Evolutionary conservation across 225 moss, liverwort and hornwort species (phyloP).

Genomic region (Lunularia cruciata): DNA sequence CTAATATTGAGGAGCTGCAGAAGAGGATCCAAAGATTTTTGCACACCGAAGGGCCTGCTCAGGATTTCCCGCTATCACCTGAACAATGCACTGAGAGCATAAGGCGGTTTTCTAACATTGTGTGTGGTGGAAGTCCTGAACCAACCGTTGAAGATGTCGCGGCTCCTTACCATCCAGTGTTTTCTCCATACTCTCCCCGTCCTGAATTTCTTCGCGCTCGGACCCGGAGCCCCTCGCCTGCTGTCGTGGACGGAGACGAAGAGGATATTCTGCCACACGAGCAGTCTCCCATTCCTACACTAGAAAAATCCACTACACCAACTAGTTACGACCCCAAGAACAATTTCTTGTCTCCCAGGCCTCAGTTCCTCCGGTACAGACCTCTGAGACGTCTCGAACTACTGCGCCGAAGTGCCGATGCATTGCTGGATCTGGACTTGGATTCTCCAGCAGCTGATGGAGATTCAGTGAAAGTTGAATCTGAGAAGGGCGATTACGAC

Average conservation of each 20-base stretch:
- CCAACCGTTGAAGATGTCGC: slow-evolving; percentile 18
- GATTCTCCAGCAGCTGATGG: slow-evolving; percentile 33
- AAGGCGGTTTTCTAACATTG: slow-evolving; percentile 32
- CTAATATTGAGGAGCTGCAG: slow-evolving; percentile 66
- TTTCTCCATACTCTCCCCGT: slow-evolving; percentile 41
- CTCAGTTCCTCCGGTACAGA: slow-evolving; percentile 50
- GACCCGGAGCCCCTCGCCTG: slow-evolving; percentile 35
- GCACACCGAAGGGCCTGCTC: slow-evolving; percentile 42
- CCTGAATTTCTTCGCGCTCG: slow-evolving; percentile 34
- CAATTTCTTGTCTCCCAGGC: slow-evolving; percentile 51
- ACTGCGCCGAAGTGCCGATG: slow-evolving; percentile 43
- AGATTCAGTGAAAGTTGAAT: slow-evolving; percentile 14
- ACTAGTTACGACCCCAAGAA: slow-evolving; percentile 44
- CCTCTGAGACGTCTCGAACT: slow-evolving; percentile 42
- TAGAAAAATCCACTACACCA: slow-evolving; percentile 21
- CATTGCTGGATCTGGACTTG: slow-evolving; percentile 35
- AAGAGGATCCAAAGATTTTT: slow-evolving; percentile 61
- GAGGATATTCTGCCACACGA: background rate
- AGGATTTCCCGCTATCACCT: slow-evolving; percentile 23
- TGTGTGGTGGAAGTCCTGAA: slow-evolving; percentile 4
- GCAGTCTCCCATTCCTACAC: background rate
- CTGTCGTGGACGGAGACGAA: slow-evolving; percentile 15
- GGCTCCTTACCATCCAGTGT: slow-evolving; percentile 29
- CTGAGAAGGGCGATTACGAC: slow-evolving; percentile 22
- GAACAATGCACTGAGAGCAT: slow-evolving; percentile 31